These are phyloP conservation scores for Dactylonectria estremocensis DNA, from an alignment of 2,329 filamentous ascomycete genomes.

Conservation along the genomic window DNA sequence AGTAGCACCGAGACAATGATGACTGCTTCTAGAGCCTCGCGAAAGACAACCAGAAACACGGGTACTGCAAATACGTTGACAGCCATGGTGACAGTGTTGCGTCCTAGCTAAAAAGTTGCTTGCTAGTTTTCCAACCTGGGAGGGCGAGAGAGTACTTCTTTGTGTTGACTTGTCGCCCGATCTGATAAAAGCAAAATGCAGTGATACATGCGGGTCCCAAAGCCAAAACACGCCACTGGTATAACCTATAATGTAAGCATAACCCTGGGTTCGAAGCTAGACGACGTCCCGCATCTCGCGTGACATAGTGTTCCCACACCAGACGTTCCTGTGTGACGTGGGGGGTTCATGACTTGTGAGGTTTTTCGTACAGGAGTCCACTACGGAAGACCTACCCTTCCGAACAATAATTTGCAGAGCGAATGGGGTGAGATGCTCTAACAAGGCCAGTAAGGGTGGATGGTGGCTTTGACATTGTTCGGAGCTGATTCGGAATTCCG, in stretches of 20 bases:
- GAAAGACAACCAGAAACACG: conserved; percentile 92
- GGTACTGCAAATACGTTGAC: conserved; percentile 82
- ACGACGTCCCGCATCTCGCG: background rate
- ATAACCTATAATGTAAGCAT: background rate
- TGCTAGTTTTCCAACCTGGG: background rate
- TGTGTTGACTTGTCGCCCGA: background rate
- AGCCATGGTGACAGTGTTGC: conserved; percentile 62
- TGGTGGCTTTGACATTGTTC: background rate
- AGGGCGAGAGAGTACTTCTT: background rate
- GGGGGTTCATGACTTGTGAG: background rate
- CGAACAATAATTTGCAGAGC: background rate
- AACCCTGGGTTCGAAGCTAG: background rate
- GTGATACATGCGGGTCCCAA: background rate
- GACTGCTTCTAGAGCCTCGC: conserved; percentile 85
- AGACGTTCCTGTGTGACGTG: background rate
- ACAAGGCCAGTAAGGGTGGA: background rate
- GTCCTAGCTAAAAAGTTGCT: background rate
- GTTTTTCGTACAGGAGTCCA: background rate
- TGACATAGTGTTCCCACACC: background rate
- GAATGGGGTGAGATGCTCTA: background rate
- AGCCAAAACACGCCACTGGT: background rate
- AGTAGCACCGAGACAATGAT: conserved; percentile 92
- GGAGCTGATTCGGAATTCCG: background rate
- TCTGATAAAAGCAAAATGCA: conserved; percentile 1
- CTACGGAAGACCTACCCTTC: background rate